phyloP scores from a whole-genome alignment of 2,329 filamentous ascomycete genomes.

The Plectosphaerella cucumerina region DNA sequence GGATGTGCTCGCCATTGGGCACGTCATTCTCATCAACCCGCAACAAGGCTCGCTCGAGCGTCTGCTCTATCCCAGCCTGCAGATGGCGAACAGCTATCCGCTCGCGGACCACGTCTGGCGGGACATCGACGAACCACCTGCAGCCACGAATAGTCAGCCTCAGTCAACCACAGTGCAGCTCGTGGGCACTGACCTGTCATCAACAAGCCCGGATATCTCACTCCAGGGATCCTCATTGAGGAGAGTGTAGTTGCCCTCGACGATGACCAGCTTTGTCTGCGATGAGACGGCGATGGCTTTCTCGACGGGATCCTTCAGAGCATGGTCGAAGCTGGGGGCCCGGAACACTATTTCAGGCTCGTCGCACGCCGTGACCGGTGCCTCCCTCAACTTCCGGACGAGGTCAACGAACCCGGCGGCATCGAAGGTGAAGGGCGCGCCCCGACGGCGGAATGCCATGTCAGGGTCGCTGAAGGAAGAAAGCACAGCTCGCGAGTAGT shows the following conservation, averaged over 20 bases:
- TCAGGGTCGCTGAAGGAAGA: conserved; percentile 15
- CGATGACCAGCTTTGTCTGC: conserved; percentile 41
- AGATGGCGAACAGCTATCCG: conserved; percentile 20
- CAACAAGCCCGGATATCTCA: conserved; percentile 36
- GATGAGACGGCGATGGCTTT: conserved; percentile 51
- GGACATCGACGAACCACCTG: conserved; percentile 24
- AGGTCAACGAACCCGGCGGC: conserved; percentile 16
- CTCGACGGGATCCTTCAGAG: conserved; percentile 70
- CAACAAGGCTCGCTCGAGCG: conserved; percentile 14
- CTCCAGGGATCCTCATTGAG: conserved; percentile 41
- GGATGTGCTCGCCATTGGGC: conserved; percentile 21
- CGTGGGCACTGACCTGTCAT: conserved; percentile 27
- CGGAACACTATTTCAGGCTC: conserved; percentile 28
- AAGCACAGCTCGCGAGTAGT: conserved; percentile 18
- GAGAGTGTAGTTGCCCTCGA: conserved; percentile 47
- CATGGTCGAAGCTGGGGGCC: conserved; percentile 77
- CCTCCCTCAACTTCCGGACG: conserved; percentile 14
- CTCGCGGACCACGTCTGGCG: conserved; percentile 14
- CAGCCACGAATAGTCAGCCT: neutral
- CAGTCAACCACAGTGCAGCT: too few relatives aligned
- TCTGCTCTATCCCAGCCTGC: conserved; percentile 20
- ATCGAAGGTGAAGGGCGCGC: conserved; percentile 27
- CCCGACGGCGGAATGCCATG: conserved; percentile 20
- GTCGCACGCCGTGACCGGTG: conserved; percentile 15
- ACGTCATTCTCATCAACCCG: conserved; percentile 23